Base-by-base conservation (phyloP, 441 rosid genomes). In the Arabidopsis lyrata region DNA sequence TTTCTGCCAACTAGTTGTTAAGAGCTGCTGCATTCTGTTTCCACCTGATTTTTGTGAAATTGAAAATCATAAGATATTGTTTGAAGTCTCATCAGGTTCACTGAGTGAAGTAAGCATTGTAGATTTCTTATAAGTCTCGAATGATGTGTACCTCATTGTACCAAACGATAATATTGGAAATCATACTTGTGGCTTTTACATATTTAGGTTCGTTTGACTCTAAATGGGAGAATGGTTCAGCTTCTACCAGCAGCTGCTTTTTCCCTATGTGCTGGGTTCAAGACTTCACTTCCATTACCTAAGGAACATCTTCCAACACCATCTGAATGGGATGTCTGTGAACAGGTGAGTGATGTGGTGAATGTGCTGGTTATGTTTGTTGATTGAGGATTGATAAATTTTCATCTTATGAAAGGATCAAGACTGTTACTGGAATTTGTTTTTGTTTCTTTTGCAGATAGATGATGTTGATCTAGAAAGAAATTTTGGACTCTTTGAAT, bases 231-330 rank as follows among this genome's bases (percentile, higher is more conserved):
- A 60, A 70, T 81, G 77, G 88, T 86, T 66, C 64, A 78, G 70
- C 82, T 93, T 78, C 77, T 91, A 83, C 98, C 99, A 14, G 92
- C 91, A 41, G 96, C 98, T 70, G 81, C 87, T 39, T 87, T 81
- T 86, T 89, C 97, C 42, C 86, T 95, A 77, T 91, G 89, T 83
- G 84, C 85, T 83, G 98, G 97, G 54, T 86, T 77, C 71, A 83
- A 84, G 59, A 83, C 91, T 70, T 86, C 88, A 66, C 70, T 64
- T 58, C 80, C 61, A 76, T 59, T 62, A 77, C 81, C 76, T 57
- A 77, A 77, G 77, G 84, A 79, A 62, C 55, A 81, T 81, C 75
- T 64, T 81, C 68, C 18, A 16, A 73, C 71, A 57, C 61, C 76
- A 66, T 70, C 78, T 77, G 79, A 67, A 80, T 71, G 72, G 73